Base-by-base conservation (phyloP, 768 basidiomycete genomes). In the Trametes coccinea region DNA sequence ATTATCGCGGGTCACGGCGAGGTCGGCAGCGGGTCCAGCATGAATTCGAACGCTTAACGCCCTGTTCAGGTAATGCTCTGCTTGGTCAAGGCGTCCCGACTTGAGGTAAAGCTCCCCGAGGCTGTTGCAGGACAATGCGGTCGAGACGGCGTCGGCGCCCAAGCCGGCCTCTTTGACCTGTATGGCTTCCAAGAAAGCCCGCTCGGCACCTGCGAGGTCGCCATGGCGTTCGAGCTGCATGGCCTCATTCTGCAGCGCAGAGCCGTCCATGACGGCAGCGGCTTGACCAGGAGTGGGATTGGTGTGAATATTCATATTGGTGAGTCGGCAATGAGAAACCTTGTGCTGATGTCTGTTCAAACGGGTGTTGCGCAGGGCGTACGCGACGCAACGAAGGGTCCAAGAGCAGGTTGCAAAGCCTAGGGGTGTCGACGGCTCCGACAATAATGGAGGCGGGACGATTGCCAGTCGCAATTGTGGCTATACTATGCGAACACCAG, bases 71-170 rank as follows among this genome's bases (percentile, higher is more conserved):
- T 77, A 71, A 3, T 68, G 70, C 65, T 79, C 76, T 0, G 79
- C 77, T 6, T 78, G 73, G 51, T 73, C 73, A 14, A 77, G 63
- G 33, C 68, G 73, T 30, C 66, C 71, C 68, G 74, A 71, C 45
- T 69, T 68, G n/a, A 75, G 67, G 56, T 77, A 76, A 3, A 75
- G 59, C 57, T 78, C 76, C 34, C 73, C 78, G 1, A 79, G 67
- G 16, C 68, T 70, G 55, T 78, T 75, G 51, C 69, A 70, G 14
- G 72, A 69, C 30, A 76, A 40, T 56, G 75, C 60, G 29, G 64
- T 65, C 3, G 67, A 58, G 16, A 64, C 17, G 27, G 67, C 5
- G 10, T 73, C 59, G n/a, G 58, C 46, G 4, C 76, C 75, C 56
- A 67, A 34, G 8, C 56, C 41, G 7, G 45, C 62, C 55, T 70